Evolutionary conservation across 768 basidiomycete species (phyloP).

Genomic region (Auricularia sp.): DNA sequence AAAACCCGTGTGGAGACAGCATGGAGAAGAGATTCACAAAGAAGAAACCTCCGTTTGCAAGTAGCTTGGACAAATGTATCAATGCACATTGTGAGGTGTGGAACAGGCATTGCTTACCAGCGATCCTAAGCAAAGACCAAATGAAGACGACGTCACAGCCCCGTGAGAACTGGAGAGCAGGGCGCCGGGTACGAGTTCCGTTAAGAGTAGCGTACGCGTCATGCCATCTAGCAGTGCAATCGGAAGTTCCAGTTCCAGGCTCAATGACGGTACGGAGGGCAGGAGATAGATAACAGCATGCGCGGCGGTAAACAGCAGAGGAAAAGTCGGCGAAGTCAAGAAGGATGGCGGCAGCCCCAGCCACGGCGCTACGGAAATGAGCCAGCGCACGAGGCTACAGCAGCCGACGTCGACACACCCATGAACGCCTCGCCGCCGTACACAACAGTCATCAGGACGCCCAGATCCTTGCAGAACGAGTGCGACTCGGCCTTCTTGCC

Average conservation of each 20-base stretch:
- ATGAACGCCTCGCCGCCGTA: conserved; percentile 70
- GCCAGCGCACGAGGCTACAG: not conserved
- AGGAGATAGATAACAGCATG: conserved; percentile 55
- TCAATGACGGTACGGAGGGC: conserved; percentile 43
- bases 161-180: conserved; percentile 44
- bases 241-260: conserved; percentile 54
- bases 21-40: conserved; percentile 63
- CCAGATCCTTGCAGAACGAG: conserved; percentile 48
- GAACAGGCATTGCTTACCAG: conserved; percentile 36
- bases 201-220: conserved; percentile 68
- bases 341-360: conserved; percentile 66
- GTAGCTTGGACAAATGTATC: conserved; percentile 31
- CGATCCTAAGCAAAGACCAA: conserved; percentile 65
- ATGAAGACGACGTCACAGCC: conserved; percentile 53
- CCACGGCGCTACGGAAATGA: conserved; percentile 38
- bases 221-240: conserved; percentile 68
- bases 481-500: conserved; percentile 15
- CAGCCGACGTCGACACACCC: conserved; percentile 30
- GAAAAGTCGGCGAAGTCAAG: conserved; percentile 59
- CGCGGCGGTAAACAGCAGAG: conserved; percentile 46
- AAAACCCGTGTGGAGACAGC: conserved; percentile 58
- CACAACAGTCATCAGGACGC: conserved; percentile 54
- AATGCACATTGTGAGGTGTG: not conserved
- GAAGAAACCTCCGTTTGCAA: conserved; percentile 77
- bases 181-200: conserved; percentile 62